Evolutionary conservation across 805 yeast species (phyloP).

Genomic region (Tetrapisispora phaffii): DNA sequence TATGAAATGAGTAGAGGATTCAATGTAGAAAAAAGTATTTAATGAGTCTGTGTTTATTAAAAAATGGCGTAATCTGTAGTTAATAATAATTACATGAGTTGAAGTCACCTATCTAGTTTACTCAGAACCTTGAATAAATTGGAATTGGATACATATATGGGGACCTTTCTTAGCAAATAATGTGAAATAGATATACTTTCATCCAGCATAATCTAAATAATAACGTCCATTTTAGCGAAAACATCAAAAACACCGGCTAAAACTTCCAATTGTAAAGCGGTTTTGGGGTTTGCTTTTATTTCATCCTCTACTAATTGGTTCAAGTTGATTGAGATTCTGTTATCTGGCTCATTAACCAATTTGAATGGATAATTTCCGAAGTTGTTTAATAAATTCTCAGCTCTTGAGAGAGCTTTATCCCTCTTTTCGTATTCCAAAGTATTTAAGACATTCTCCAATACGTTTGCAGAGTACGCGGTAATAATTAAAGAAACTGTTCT

Average conservation of each 20-base stretch:
- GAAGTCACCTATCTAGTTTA: too few species aligned
- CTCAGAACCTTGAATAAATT: not conserved
- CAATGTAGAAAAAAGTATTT: too few species aligned
- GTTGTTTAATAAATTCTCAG: constrained; percentile 81
- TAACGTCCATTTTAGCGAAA: constrained; percentile 85
- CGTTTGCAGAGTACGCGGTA: constrained; percentile 93
- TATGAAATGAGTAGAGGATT: not conserved
- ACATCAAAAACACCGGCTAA: constrained; percentile 88
- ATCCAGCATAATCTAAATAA: constrained; percentile 40
- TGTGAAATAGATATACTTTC: too few species aligned
- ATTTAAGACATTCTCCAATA: constrained; percentile 77
- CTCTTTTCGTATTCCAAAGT: constrained; percentile 75
- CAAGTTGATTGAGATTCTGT: constrained; percentile 66
- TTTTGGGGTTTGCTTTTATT: constrained; percentile 31
- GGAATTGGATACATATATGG: too few species aligned
- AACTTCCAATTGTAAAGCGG: constrained; percentile 70
- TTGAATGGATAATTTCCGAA: constrained; percentile 81
- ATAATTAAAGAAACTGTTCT: constrained; percentile 76
- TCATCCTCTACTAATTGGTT: constrained; percentile 38
- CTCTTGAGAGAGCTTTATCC: constrained; percentile 85
- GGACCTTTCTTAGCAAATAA: too few species aligned
- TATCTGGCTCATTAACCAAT: constrained; percentile 41
- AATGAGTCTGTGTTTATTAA: too few species aligned
- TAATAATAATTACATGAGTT: not conserved
- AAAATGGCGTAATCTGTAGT: not conserved